Evolutionary conservation across 164 flowering plant species (phyloP), one percentile per base, ranked within the genome.

Genomic region (Cinnamomum chago): DNA sequence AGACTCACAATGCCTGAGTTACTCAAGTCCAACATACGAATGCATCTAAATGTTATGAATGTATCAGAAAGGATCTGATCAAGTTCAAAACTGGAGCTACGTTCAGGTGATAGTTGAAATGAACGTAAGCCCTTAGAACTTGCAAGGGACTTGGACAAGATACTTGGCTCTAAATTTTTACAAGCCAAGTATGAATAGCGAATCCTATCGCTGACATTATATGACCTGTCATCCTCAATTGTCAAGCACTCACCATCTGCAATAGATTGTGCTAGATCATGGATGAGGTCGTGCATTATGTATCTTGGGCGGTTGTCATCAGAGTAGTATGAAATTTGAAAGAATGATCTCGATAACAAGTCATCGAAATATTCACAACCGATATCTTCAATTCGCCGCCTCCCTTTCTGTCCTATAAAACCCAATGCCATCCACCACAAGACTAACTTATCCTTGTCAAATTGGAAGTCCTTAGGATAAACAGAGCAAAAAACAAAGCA

Each of bases 251-350:
- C 51, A 27, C 33, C 64, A 24, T 23, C 25, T 20, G 70, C 27
- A 23, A 50, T 22, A 10, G 23, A 22, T n/a, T 30, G 10, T 23
- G 70, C 70, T 23, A 73, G 76, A 20, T 73, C 24, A 3, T 66
- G 70, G 25, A 67, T 67, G 12, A 73, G 50, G 23, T 66, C 65
- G 7, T 73, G 76, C 76, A 73, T 73, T 25, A 27, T 51, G 64
- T 52, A 33, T 40, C 47, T 7, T 23, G 73, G 30, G 17, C 1
- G n/a, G 17, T n/a, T 51, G 12, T 72, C 60, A 23, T 22, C 22
- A 12, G n/a, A 22, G 5, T 64, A 22, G 25, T 64, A 13, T 12
- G 67, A 23, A 27, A 22, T 22, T 25, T 71, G 47, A 14, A 75
- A 17, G 68, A 75, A 70, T 24, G 50, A 60, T 28, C 73, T 10